A percentile compares a stretch with the other conserved stretches of the same genome.
Conservation (phyloP, 2,329 filamentous ascomycete genomes). For the Alternaria infectoria region DNA sequence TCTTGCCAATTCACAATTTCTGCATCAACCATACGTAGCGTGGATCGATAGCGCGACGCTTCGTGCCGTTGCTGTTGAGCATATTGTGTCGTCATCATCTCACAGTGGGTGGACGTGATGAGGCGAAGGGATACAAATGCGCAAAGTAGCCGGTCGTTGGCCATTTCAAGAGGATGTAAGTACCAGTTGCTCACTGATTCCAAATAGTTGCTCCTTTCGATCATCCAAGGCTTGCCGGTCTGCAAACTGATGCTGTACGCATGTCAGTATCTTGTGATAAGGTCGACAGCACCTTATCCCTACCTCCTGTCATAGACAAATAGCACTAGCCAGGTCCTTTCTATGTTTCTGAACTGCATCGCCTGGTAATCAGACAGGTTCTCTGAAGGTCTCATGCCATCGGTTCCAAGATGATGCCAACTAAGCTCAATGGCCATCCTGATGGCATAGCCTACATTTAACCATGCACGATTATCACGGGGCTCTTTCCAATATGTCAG, state of each 20-base stretch:
- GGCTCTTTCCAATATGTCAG: slow-evolving; percentile 16
- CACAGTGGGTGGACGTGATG: neutral
- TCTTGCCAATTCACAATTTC: neutral
- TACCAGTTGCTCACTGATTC: slow-evolving; percentile 6
- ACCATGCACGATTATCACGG: slow-evolving; percentile 8
- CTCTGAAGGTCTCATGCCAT: neutral
- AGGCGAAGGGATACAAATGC: slow-evolving; percentile 3
- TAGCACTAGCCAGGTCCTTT: neutral
- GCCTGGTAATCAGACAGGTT: accelerated
- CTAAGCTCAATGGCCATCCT: slow-evolving; percentile 15
- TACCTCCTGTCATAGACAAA: neutral
- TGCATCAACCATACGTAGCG: neutral
- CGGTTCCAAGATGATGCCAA: slow-evolving; percentile 3
- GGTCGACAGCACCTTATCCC: accelerated
- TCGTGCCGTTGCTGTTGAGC: neutral
- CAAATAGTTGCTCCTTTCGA: slow-evolving; percentile 5
- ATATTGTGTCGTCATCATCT: neutral
- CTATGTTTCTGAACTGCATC: neutral
- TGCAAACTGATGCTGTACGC: neutral
- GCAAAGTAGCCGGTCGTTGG: slow-evolving; percentile 12
- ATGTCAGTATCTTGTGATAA: neutral
- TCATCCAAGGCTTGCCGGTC: slow-evolving; percentile 1
- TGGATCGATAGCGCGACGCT: neutral
- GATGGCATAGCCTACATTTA: slow-evolving; percentile 9
- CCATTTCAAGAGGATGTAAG: slow-evolving; percentile 1